Conservation (phyloP, 1,284 basidiomycete genomes). For the Golubevia sp. region DNA sequence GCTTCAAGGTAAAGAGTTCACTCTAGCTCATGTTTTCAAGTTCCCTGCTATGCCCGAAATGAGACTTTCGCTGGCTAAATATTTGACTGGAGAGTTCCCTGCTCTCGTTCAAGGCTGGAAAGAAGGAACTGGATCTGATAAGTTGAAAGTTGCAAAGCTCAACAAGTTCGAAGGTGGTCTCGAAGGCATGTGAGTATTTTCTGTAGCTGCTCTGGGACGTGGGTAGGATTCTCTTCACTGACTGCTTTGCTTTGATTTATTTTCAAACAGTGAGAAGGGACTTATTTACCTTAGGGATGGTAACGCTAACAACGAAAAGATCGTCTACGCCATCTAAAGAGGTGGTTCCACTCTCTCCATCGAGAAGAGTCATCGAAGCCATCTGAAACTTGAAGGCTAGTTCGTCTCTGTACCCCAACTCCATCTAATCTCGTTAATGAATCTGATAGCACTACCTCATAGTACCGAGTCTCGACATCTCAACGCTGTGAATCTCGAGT, state of each 20-base stretch:
- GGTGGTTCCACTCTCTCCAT: no score
- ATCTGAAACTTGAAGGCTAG: no score
- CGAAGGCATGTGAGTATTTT: no score
- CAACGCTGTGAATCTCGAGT: no score
- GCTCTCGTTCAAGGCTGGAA: background rate
- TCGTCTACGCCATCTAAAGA: background rate
- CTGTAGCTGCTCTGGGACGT: no score
- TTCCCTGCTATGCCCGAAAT: background rate
- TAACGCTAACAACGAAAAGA: background rate
- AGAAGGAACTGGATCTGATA: background rate
- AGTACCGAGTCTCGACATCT: no score
- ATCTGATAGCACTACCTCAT: no score
- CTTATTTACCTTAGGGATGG: background rate
- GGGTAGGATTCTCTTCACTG: no score
- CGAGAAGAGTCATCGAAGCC: no score
- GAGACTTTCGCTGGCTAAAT: background rate
- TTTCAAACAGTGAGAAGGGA: background rate
- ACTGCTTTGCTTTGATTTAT: no score
- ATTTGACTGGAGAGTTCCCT: background rate
- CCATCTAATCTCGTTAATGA: no score
- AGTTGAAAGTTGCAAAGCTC: background rate
- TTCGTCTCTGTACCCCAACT: no score
- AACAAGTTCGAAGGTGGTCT: background rate
- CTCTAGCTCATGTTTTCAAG: background rate
- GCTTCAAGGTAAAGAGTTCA: background rate